Base-by-base conservation (phyloP, 2,329 filamentous ascomycete genomes). In the Talaromyces rugulosus region DNA sequence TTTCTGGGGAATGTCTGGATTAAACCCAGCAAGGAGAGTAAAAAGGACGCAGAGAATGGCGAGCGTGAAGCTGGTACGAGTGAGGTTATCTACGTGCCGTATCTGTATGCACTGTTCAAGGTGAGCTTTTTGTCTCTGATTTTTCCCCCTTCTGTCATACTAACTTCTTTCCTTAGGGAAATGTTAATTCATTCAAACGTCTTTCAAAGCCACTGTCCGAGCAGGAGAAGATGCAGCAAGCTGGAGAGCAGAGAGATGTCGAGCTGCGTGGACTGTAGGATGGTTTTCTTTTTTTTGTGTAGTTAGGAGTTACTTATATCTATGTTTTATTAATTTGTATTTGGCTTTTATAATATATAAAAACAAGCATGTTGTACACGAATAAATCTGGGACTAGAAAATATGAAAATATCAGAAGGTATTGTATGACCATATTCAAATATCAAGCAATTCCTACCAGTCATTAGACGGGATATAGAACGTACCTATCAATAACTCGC, bases 1-100 rank as follows among this genome's bases (percentile, higher is more conserved):
- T 74, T 78, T 16, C 65, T 84, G 63, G 82, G 83, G 0, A 84
- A 85, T 73, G 82, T 83, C 3, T 81, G 80, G 78, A 82, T 83
- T 60, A 78, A 75, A 16, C 50, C 50, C 11, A 40, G 28, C 5
- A 71, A 71, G 23, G 23, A 23, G 18, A 66, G 64, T 59, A 67
- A 60, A 34, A 66, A 58, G 56, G 63, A 66, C 14, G 28, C 27
- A 27, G 47, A 34, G 18, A 50, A 28, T 16, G 8, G 55, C 16
- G 31, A 40, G 28, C 34, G 62, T 59, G 27, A 60, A 66, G 52
- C 63, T 42, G 58, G 62, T 51, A 18, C 55, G 62, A n/a, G 67
- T 62, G 71, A 75, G 16, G 72, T 75, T 58, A 66, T 74, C 6
- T 66, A 71, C 58, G 67, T 69, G 27, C 67, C 72, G 23, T 73